Evolutionary conservation across 768 basidiomycete genomes (phyloP).

Genomic region (Artomyces pyxidatus): DNA sequence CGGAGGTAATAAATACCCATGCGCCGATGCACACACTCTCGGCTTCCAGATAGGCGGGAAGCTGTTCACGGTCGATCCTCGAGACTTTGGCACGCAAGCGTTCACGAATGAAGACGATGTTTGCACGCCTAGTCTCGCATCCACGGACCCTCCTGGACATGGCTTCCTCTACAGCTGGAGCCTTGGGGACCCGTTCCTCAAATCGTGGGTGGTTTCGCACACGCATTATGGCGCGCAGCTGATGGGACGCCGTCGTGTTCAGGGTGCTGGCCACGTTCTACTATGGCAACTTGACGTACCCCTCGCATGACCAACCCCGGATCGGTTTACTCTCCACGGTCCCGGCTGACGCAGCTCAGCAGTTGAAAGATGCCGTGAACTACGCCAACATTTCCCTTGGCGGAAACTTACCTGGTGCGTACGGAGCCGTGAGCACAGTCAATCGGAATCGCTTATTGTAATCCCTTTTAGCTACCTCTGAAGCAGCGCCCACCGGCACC

Average conservation of each 20-base stretch:
- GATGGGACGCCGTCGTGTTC: neutral
- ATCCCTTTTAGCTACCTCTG: neutral
- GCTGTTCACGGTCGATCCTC: conserved; percentile 66
- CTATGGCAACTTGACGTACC: conserved; percentile 64
- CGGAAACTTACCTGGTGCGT: conserved; percentile 19
- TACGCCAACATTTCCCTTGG: conserved; percentile 21
- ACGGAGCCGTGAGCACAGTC: neutral
- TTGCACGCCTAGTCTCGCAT: conserved; percentile 48
- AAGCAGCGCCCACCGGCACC: neutral
- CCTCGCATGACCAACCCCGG: conserved; percentile 58
- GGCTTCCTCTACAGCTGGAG: conserved; percentile 72
- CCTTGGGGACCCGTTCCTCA: conserved; percentile 68
- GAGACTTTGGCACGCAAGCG: conserved; percentile 52
- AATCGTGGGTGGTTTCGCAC: conserved; percentile 43
- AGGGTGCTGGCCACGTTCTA: conserved; percentile 64
- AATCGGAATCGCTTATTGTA: neutral
- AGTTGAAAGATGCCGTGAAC: conserved; percentile 27
- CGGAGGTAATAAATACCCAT: conserved; percentile 40
- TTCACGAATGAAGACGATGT: conserved; percentile 15
- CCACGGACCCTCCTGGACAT: conserved; percentile 55
- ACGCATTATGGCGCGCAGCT: neutral
- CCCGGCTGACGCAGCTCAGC: conserved; percentile 40
- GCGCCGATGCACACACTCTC: conserved; percentile 52
- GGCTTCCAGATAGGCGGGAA: conserved; percentile 62
- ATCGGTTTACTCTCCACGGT: conserved; percentile 70